A percentile compares a stretch with the other conserved stretches of the same genome.
Conservation (phyloP, 345 rosid genomes). For the Mallotus nudiflorus region DNA sequence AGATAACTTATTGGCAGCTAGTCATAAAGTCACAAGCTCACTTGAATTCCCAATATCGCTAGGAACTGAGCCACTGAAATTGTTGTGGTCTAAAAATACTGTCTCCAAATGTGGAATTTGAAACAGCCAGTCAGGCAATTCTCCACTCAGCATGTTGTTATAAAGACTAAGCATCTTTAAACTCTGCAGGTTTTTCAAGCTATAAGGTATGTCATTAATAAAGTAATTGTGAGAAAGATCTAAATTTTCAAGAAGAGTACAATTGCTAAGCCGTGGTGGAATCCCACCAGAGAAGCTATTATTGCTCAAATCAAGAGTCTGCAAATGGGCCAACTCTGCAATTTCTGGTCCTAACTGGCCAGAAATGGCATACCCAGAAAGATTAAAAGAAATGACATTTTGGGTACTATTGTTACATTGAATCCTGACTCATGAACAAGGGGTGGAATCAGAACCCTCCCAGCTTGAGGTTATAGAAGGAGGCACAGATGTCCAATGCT, state of each 20-base stretch:
- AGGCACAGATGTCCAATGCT: slow-evolving; percentile 48
- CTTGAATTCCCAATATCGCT: slow-evolving; percentile 46
- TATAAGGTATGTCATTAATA: slow-evolving; percentile 44
- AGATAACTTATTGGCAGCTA: slow-evolving; percentile 41
- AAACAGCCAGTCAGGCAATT: slow-evolving; percentile 57
- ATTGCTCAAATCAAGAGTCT: slow-evolving; percentile 42
- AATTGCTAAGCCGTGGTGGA: slow-evolving; percentile 52
- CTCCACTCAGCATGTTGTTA: slow-evolving; percentile 45
- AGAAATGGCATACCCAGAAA: slow-evolving; percentile 41
- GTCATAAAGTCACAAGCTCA: slow-evolving; percentile 33
- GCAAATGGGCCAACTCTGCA: slow-evolving; percentile 36
- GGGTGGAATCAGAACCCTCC: slow-evolving; percentile 16
- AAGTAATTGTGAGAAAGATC: slow-evolving; percentile 56
- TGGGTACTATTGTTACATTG: slow-evolving; percentile 7
- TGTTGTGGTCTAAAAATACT: slow-evolving; percentile 43
- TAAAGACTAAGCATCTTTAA: slow-evolving; percentile 36
- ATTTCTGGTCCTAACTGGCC: slow-evolving; percentile 62
- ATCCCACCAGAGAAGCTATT: slow-evolving; percentile 50
- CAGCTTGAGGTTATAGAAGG: slow-evolving; percentile 34
- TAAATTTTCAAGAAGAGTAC: slow-evolving; percentile 41
- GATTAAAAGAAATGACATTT: slow-evolving; percentile 44
- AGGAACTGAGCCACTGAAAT: slow-evolving; percentile 56
- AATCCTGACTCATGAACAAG: slow-evolving; percentile 10
- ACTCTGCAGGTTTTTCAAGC: slow-evolving; percentile 39
- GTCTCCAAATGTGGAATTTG: slow-evolving; percentile 30